Evolutionary conservation across 768 basidiomycete genomes (phyloP), one percentile per base, ranked within the genome.

Genomic region (Suillus cothurnatus): DNA sequence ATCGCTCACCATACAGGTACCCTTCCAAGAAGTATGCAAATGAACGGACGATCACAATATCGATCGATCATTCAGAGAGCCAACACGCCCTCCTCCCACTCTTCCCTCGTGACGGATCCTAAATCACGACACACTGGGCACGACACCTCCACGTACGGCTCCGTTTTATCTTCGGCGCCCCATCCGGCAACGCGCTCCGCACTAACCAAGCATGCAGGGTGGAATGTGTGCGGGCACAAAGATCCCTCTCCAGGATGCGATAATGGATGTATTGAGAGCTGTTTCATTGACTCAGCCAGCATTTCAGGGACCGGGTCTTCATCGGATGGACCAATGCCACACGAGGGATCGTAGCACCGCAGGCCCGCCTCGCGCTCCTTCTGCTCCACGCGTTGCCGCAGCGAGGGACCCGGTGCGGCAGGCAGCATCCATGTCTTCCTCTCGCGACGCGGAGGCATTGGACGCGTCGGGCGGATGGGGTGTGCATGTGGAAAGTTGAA

Each of bases 301-400:
- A 74, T 61, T 59, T 72, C 73, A 7, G 82, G 75, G 52, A 76
- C 76, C 17, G 90, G 90, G 50, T 91, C 89, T 19, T 91, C 90
- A 64, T 92, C 90, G 17, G 85, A 87, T 8, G 90, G 90, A 0
- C 91, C 92, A 34, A 92, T 73, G 3, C 90, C 90, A 74, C 92
- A 94, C 66, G 86, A 87, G 34, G 87, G 76, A 70, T 93, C 92
- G 45, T 79, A 85, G 73, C 92, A 94, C 58, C 92, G 81, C 69
- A 92, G 71, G 1, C 90, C 92, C 26, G 85, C 82, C 72, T 91
- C 90, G 26, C 88, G 84, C 74, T 93, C 92, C 63, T 85, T 81
- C 65, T 84, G 82, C 74, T 94, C 92, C 21, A 94, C 81, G 7
- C 87, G 84, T 73, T 93, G 86, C 32, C 92, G 88, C 52, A 93